phyloP scores from a whole-genome alignment of 495 filamentous ascomycete genomes.

The Penicillium lividum region DNA sequence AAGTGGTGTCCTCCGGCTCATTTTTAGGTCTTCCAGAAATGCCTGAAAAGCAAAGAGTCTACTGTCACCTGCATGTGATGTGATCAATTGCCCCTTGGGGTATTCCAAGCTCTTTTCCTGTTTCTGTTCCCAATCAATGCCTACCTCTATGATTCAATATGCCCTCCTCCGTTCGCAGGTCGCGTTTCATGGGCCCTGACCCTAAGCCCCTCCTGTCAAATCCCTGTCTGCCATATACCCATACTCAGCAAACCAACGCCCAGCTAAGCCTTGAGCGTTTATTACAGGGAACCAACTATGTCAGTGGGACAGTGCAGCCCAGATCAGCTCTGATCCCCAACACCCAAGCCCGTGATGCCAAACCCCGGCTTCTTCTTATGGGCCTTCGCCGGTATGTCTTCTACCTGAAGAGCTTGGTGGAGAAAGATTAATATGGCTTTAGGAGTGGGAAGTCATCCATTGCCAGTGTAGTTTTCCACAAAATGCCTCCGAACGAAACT shows the following conservation, averaged over 20 bases:
- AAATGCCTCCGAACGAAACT: conserved; percentile 92
- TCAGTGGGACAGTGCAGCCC: conserved; percentile 25
- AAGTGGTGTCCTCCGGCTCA: conserved; percentile 1
- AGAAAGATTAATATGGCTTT: conserved; percentile 9
- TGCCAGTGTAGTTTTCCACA: conserved; percentile 95
- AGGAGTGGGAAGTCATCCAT: conserved; percentile 99
- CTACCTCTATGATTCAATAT: conserved; percentile 12
- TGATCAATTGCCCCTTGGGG: not conserved
- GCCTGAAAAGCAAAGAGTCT: not conserved
- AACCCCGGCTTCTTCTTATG: conserved; percentile 91
- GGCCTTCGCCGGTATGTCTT: conserved; percentile 78
- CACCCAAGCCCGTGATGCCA: conserved; percentile 50
- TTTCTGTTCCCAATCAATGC: not conserved
- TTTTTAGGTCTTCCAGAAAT: not conserved
- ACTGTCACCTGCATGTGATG: conserved; percentile 12
- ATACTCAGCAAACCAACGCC: conserved; percentile 24
- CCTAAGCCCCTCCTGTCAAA: conserved; percentile 5
- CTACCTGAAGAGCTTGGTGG: not conserved
- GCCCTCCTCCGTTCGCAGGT: conserved; percentile 16
- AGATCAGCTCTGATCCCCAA: conserved; percentile 31
- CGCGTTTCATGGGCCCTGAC: conserved; percentile 12
- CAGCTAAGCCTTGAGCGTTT: conserved; percentile 41
- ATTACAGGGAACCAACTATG: conserved; percentile 39
- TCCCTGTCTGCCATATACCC: conserved; percentile 6
- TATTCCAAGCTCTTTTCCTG: conserved; percentile 1